A percentile compares a stretch with the other conserved stretches of the same genome.
phyloP scores from a whole-genome alignment of 169 alveolate species.

The Eimeria maxima region DNA sequence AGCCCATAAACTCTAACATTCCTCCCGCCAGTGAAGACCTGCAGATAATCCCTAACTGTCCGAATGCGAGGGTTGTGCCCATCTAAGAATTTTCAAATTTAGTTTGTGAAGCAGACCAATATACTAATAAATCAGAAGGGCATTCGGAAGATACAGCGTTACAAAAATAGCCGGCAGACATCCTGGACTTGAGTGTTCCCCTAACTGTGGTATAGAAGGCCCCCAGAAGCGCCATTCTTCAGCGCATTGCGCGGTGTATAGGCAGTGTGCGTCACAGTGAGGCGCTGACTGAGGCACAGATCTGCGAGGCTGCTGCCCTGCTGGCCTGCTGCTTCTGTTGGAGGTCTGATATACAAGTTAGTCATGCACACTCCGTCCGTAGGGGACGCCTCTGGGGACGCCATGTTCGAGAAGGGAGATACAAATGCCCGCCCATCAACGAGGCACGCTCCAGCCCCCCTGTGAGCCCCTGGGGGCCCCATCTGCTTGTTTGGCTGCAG shows the following conservation, averaged over 20 bases:
- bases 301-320: neutral
- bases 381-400: neutral
- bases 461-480: neutral
- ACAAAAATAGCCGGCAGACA: neutral
- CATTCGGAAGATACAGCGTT: neutral
- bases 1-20: neutral
- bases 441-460: slow-evolving; percentile 64
- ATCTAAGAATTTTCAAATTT: neutral
- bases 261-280: slow-evolving; percentile 8
- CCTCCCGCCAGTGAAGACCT: neutral
- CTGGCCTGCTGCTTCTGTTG: slow-evolving; percentile 20
- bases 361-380: slow-evolving; percentile 7
- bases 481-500: slow-evolving; percentile 27
- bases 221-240: slow-evolving; percentile 32
- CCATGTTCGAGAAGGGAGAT: slow-evolving; percentile 47
- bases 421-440: slow-evolving; percentile 73
- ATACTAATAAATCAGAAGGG: neutral
- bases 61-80: neutral
- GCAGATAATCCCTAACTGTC: neutral
- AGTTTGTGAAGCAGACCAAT: neutral
- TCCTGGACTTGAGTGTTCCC: neutral
- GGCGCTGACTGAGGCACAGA: slow-evolving; percentile 30
- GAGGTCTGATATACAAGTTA: neutral
- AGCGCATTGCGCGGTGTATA: slow-evolving; percentile 36
- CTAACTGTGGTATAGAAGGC: neutral